Percentiles rank a stretch among this genome's conserved stretches.
Evolutionary conservation across 768 basidiomycete species (phyloP).

Genomic region (Calocybe indica): DNA sequence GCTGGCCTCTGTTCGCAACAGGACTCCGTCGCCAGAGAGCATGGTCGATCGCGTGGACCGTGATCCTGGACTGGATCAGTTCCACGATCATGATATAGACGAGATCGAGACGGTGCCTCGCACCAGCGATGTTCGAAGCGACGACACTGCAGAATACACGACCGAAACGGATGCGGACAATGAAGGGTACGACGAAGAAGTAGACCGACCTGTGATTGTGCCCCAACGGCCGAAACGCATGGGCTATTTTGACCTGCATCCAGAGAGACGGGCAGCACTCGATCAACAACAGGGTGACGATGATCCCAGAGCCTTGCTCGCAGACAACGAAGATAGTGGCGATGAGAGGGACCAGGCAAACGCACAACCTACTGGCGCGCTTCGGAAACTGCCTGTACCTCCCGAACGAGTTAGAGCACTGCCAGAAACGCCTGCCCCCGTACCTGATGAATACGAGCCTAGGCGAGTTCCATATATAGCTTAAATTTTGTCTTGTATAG

Average conservation of each 20-base stretch:
- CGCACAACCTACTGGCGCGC: constrained; percentile 7
- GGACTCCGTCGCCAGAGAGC: constrained; percentile 30
- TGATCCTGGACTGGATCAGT: constrained; percentile 27
- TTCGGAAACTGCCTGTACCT: constrained; percentile 13
- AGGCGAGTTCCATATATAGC: constrained; percentile 5
- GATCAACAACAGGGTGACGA: constrained; percentile 23
- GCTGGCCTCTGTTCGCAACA: constrained; percentile 48
- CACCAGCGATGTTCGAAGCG: constrained; percentile 20
- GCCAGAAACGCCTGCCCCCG: constrained; percentile 1
- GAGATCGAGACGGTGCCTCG: constrained; percentile 44
- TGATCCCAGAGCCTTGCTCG: constrained; percentile 31
- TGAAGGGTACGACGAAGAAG: constrained; percentile 14
- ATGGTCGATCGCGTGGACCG: constrained; percentile 28
- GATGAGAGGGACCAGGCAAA: constrained; percentile 10
- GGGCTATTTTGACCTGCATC: constrained; percentile 78
- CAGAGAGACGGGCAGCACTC: constrained; percentile 50
- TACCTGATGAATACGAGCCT: constrained; percentile 3
- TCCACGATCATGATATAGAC: constrained; percentile 43
- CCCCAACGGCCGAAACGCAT: constrained; percentile 38
- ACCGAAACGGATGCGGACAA: constrained; percentile 2
- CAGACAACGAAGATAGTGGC: constrained; percentile 24
- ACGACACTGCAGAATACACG: constrained; percentile 12
- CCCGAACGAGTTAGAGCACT: constrained; percentile 7
- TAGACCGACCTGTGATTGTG: constrained; percentile 11
- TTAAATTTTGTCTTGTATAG: constrained; percentile 6